Percentiles rank a stretch among this genome's conserved stretches.
Conservation (phyloP, 2,329 filamentous ascomycete genomes). For the Hawksworthiomyces lignivorus region DNA sequence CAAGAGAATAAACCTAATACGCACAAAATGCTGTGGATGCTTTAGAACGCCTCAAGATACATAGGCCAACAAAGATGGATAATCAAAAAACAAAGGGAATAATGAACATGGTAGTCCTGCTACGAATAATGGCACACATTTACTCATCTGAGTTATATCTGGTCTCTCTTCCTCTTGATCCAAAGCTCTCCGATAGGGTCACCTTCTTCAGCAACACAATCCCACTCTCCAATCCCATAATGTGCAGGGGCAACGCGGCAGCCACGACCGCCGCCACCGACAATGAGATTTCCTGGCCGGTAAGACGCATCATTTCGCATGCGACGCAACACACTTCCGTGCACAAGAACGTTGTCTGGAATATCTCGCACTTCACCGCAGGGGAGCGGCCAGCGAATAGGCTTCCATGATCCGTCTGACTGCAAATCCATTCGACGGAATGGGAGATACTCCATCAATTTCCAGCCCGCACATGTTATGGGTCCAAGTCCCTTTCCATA, state of each 20-base stretch:
- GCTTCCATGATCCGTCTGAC: constrained; percentile 65
- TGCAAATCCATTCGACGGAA: constrained; percentile 75
- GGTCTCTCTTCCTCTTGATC: constrained; percentile 29
- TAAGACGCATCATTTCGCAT: constrained; percentile 59
- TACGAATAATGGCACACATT: too few species aligned
- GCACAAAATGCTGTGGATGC: too few species aligned
- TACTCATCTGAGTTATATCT: too few species aligned
- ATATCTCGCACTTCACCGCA: constrained; percentile 73
- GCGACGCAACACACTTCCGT: constrained; percentile 65
- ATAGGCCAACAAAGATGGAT: too few species aligned
- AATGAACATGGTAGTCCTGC: too few species aligned
- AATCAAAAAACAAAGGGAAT: too few species aligned
- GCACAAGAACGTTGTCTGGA: constrained; percentile 60
- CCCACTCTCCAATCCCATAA: constrained; percentile 66
- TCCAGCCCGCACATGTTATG: constrained; percentile 59
- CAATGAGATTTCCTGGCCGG: constrained; percentile 69
- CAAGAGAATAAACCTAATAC: too few species aligned
- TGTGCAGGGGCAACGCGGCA: constrained; percentile 51
- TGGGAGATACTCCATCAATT: constrained; percentile 72
- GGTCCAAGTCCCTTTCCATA: constrained; percentile 52
- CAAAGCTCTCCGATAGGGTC: constrained; percentile 64
- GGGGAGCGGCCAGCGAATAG: constrained; percentile 72
- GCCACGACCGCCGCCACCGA: constrained; percentile 71
- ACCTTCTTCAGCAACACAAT: constrained; percentile 54
- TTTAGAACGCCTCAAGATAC: too few species aligned